phyloP scores from a whole-genome alignment of 169 alveolate species.

The Theileria equi region DNA sequence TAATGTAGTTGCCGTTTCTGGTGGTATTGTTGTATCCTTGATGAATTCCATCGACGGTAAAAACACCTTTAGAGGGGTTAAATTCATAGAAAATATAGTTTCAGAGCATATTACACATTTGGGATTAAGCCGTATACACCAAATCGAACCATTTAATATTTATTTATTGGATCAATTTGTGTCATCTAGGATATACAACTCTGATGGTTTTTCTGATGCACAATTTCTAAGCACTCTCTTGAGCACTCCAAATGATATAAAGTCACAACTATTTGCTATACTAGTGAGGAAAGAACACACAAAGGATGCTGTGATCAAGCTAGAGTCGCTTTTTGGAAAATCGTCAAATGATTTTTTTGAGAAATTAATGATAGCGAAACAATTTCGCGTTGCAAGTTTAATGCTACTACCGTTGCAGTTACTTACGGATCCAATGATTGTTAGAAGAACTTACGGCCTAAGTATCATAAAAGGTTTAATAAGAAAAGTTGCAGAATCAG shows the following conservation, averaged over 20 bases:
- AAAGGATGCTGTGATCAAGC: constrained; percentile 18
- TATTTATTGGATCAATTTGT: background rate
- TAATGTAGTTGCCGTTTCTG: too few relatives aligned
- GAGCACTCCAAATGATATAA: constrained; percentile 1
- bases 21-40: too few relatives aligned
- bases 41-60: too few relatives aligned
- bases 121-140: too few relatives aligned
- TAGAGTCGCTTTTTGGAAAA: constrained; percentile 9
- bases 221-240: too few relatives aligned
- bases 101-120: too few relatives aligned
- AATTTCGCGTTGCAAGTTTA: constrained; percentile 27
- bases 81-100: too few relatives aligned
- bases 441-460: constrained; percentile 19
- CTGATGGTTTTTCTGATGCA: too few relatives aligned
- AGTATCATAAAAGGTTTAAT: constrained; percentile 15
- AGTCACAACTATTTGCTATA: constrained; percentile 28
- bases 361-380: background rate
- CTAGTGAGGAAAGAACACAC: constrained; percentile 19
- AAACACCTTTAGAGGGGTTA: too few relatives aligned
- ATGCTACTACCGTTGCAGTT: constrained; percentile 55
- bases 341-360: constrained; percentile 9
- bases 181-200: too few relatives aligned
- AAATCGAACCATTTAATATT: background rate
- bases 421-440: constrained; percentile 35
- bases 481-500: background rate